phyloP scores from a whole-genome alignment of 495 filamentous ascomycete genomes.

The Aspergillus conjunctus region DNA sequence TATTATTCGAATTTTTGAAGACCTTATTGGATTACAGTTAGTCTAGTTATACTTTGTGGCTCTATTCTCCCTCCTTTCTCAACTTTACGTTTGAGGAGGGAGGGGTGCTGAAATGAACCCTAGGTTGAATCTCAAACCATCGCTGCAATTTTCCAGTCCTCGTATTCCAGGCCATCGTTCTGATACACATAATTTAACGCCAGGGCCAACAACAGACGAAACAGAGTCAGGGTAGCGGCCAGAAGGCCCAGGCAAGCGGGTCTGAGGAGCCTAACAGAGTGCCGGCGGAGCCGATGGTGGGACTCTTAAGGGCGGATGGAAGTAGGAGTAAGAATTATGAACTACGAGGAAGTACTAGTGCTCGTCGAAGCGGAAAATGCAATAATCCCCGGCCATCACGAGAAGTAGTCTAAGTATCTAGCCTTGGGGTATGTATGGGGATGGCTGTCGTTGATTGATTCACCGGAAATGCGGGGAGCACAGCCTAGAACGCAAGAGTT shows the following conservation, averaged over 20 bases:
- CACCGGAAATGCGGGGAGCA: not conserved
- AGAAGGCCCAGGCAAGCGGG: conserved; percentile 18
- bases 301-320: not conserved
- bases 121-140: conserved; percentile 16
- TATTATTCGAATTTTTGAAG: not conserved
- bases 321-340: too few relatives aligned
- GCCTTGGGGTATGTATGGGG: too few relatives aligned
- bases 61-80: not conserved
- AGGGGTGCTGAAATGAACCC: not conserved
- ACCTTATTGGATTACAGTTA: not conserved
- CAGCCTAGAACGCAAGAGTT: not conserved
- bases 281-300: conserved; percentile 14
- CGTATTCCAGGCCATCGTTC: conserved; percentile 5
- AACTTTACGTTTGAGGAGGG: not conserved
- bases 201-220: conserved; percentile 8
- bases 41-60: not conserved
- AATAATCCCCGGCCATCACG: too few relatives aligned
- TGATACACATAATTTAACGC: conserved; percentile 16
- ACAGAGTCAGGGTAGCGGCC: conserved; percentile 11
- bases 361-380: too few relatives aligned
- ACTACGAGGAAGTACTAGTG: too few relatives aligned
- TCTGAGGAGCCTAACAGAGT: conserved; percentile 10
- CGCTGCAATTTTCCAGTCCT: conserved; percentile 1
- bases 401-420: too few relatives aligned
- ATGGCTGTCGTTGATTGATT: not conserved